A percentile compares a stretch with the other conserved stretches of the same genome.
Evolutionary conservation across 2,329 filamentous ascomycete genomes (phyloP).

Genomic region (Scytalidium sp.): DNA sequence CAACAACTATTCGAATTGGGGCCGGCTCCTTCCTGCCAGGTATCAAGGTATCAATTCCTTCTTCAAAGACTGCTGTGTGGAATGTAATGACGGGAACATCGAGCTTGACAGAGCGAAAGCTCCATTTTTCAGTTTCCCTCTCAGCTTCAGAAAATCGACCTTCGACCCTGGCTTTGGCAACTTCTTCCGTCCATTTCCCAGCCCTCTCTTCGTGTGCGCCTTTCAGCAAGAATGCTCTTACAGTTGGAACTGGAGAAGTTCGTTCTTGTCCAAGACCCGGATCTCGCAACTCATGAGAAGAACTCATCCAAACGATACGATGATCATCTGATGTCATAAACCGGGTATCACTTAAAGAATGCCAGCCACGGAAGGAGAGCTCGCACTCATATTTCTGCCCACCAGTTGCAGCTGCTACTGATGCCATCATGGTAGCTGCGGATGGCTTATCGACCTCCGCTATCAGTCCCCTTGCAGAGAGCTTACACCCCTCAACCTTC

Average conservation of each 20-base stretch:
- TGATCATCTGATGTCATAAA: conserved; percentile 70
- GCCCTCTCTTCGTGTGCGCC: conserved; percentile 78
- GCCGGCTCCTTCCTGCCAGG: conserved; percentile 67
- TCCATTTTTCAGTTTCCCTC: conserved; percentile 78
- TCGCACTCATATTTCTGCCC: conserved; percentile 61
- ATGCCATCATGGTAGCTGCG: conserved; percentile 58
- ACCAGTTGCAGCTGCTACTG: conserved; percentile 61
- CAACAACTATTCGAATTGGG: conserved; percentile 69
- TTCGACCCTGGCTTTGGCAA: conserved; percentile 83
- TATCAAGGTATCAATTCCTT: conserved; percentile 58
- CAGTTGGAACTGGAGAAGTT: conserved; percentile 49
- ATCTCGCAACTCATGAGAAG: conserved; percentile 57
- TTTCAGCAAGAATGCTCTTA: conserved; percentile 68
- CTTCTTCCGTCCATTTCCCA: conserved; percentile 75
- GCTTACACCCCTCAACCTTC: conserved; percentile 60
- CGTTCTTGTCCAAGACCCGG: conserved; percentile 46
- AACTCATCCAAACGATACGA: conserved; percentile 65
- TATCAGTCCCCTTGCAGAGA: conserved; percentile 73
- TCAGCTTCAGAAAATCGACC: conserved; percentile 80
- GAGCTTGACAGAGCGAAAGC: conserved; percentile 66
- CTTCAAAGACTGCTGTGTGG: conserved; percentile 70
- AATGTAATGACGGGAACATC: conserved; percentile 57
- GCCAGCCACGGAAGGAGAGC: conserved; percentile 71
- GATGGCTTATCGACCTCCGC: conserved; percentile 83
- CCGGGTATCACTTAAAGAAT: conserved; percentile 65